Percentiles rank a stretch among this genome's conserved stretches.
Conservation (phyloP, 345 rosid species). For the Cochlearia excelsa region DNA sequence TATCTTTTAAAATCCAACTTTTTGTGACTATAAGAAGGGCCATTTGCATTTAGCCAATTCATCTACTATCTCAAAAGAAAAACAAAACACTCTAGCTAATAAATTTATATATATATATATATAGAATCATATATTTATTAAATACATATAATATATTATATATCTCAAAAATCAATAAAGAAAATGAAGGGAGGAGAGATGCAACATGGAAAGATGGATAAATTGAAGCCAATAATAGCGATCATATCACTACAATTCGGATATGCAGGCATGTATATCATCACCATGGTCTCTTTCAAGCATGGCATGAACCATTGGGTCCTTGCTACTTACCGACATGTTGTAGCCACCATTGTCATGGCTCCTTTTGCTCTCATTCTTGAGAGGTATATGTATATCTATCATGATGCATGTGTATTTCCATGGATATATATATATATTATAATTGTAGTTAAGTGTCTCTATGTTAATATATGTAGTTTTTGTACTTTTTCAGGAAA, state of each 20-base stretch:
- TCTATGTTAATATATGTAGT: background rate
- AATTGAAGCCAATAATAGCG: conserved; percentile 67
- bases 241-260: conserved; percentile 83
- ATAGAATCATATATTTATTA: background rate
- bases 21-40: conserved; percentile 33
- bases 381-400: conserved; percentile 53
- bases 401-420: background rate
- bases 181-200: conserved; percentile 33
- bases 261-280: conserved; percentile 80
- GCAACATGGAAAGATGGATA: conserved; percentile 32
- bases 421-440: conserved; percentile 11
- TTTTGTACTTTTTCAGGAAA: conserved; percentile 50
- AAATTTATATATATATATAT: too few relatives aligned
- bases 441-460: background rate
- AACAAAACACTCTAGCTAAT: background rate
- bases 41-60: conserved; percentile 21
- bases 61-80: conserved; percentile 16
- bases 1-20: conserved; percentile 26
- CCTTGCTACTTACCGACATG: conserved; percentile 77
- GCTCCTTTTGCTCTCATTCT: conserved; percentile 81
- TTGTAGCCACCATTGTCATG: conserved; percentile 63
- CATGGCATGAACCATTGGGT: conserved; percentile 80
- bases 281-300: conserved; percentile 62
- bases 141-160: background rate
- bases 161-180: background rate